phyloP scores from a whole-genome alignment of 73 alveolate genomes.

The Diophrys sp. region DNA sequence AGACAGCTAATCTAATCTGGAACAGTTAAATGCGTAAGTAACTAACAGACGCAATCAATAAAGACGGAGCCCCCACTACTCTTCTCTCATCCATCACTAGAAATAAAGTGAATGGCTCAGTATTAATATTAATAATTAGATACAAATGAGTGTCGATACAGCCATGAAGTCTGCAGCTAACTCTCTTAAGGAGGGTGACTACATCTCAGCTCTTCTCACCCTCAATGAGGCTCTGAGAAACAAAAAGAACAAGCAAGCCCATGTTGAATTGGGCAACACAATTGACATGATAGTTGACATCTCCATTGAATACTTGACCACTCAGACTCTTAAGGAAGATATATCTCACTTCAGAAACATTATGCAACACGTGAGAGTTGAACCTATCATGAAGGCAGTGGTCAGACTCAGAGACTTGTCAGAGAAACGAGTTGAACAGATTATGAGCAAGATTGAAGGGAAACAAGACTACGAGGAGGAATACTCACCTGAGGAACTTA shows the following conservation, averaged over 20 bases:
- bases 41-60: too few relatives aligned
- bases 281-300: conserved; percentile 40
- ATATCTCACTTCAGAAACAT: conserved; percentile 64
- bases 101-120: too few relatives aligned
- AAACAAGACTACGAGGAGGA: background rate
- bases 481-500: background rate
- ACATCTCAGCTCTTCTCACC: conserved; percentile 3
- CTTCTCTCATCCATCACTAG: too few relatives aligned
- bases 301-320: conserved; percentile 27
- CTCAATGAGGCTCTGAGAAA: conserved; percentile 8
- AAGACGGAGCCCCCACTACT: too few relatives aligned
- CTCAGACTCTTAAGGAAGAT: conserved; percentile 45
- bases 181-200: too few relatives aligned
- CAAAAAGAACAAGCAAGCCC: background rate
- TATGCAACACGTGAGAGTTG: conserved; percentile 43
- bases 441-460: background rate
- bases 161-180: too few relatives aligned
- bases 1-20: too few relatives aligned
- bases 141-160: too few relatives aligned
- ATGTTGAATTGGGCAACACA: background rate
- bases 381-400: background rate
- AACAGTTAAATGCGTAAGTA: too few relatives aligned
- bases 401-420: background rate
- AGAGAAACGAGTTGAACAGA: background rate
- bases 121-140: too few relatives aligned